Conservation (phyloP, 192 early-diverging fungal genomes). For the Hyaloraphidium curvatum region DNA sequence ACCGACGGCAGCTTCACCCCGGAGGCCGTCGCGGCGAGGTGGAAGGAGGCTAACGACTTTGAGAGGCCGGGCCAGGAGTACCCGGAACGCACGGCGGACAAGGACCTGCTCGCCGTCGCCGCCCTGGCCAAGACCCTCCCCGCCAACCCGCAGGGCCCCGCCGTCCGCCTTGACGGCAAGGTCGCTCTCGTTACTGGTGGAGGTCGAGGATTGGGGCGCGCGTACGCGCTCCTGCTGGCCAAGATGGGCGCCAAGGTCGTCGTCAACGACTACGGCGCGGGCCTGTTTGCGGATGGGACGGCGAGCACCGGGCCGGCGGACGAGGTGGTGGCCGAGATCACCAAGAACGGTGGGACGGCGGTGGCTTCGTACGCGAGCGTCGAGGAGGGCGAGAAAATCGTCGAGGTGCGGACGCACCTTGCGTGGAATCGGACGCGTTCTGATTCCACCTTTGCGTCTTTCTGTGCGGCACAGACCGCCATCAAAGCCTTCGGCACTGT, state of each 20-base stretch:
- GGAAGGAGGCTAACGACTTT: conserved; percentile 73
- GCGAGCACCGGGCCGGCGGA: conserved; percentile 27
- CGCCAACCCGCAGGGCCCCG: not conserved
- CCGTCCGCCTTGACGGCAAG: not conserved
- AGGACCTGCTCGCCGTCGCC: not conserved
- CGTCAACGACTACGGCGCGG: conserved; percentile 72
- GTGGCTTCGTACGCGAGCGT: conserved; percentile 80
- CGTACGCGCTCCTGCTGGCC: not conserved
- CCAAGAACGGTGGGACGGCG: conserved; percentile 60
- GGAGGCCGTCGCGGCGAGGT: conserved; percentile 64
- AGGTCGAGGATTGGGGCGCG: not conserved
- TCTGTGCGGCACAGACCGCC: not conserved
- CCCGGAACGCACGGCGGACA: not conserved
- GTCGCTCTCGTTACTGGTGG: conserved; percentile 1
- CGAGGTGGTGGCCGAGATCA: conserved; percentile 69
- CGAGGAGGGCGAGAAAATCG: conserved; percentile 90
- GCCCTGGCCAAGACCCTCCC: not conserved
- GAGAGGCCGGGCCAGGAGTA: conserved; percentile 67
- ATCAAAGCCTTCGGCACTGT: conserved; percentile 1
- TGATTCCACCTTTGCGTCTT: no score
- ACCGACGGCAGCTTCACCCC: conserved; percentile 54
- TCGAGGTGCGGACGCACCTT: conserved; percentile 25
- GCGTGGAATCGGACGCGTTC: not conserved
- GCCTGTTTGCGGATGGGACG: conserved; percentile 21
- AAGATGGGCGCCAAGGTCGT: conserved; percentile 67